Conservation (phyloP, 2,329 filamentous ascomycete species). For the Clarireedia monteithiana region DNA sequence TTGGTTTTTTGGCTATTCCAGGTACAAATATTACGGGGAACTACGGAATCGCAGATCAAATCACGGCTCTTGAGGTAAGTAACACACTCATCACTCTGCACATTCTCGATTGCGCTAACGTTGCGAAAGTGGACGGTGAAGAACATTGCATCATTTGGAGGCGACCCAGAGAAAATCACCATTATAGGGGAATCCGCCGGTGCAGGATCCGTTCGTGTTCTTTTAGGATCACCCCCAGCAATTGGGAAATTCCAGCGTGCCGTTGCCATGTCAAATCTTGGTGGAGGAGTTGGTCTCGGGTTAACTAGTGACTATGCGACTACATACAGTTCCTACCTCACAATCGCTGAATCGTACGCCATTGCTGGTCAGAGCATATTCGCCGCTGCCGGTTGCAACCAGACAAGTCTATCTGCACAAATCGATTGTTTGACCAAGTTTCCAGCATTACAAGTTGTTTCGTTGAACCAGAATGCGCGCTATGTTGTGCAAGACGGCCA, state of each 20-base stretch:
- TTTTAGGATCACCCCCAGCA: slow-evolving; percentile 40
- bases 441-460: slow-evolving; percentile 33
- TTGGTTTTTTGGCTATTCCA: slow-evolving; percentile 37
- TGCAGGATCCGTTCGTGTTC: slow-evolving; percentile 39
- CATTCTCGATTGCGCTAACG: not conserved
- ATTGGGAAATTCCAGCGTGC: slow-evolving; percentile 40
- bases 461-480: slow-evolving; percentile 35
- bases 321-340: slow-evolving; percentile 46
- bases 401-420: slow-evolving; percentile 34
- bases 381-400: slow-evolving; percentile 38
- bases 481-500: slow-evolving; percentile 47
- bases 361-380: slow-evolving; percentile 42
- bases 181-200: slow-evolving; percentile 45
- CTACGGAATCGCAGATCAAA: slow-evolving; percentile 44
- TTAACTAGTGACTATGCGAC: slow-evolving; percentile 41
- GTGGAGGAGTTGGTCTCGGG: slow-evolving; percentile 41
- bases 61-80: slow-evolving; percentile 36
- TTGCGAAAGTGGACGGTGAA: slow-evolving; percentile 37
- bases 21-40: slow-evolving; percentile 45
- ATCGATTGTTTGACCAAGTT: slow-evolving; percentile 39
- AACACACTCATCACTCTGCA: not conserved
- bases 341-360: slow-evolving; percentile 40
- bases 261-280: slow-evolving; percentile 43
- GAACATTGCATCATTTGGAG: slow-evolving; percentile 38
- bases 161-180: slow-evolving; percentile 39